Evolutionary conservation across 1,284 basidiomycete genomes (phyloP), one percentile per base, ranked within the genome.

Genomic region (Athelia sp.): DNA sequence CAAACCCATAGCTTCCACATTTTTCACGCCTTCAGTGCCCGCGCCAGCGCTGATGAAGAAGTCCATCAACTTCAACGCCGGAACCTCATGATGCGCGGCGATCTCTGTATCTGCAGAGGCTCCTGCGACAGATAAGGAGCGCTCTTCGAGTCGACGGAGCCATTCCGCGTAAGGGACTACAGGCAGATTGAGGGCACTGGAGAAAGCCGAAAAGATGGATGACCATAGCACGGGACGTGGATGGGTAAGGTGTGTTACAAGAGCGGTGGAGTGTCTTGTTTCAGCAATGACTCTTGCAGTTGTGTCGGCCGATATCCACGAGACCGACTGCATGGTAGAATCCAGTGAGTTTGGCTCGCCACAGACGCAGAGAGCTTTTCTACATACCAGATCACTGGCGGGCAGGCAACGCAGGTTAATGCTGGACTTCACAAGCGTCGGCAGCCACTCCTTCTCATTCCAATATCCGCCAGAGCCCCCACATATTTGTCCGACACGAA

Each of bases 401-500:
- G 66, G 66, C 21, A 66, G 49, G 48, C 58, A 59, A 6, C 56
- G 46, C 8, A 67, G 40, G 4, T 52, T 50, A 22, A 58, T 43
- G 13, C 57, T 58, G 4, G 64, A 63, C 46, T 59, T 56, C 34
- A 64, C 48, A n/a, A 67, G 48, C 15, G 55, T 36, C 1, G 65
- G 65, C 14, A 67, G 44, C 63, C 64, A 67, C 43, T 67, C 65
- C 10, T 51, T 47, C 6, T 31, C 19, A 34, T 62, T 63, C 65
- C 65, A 66, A 21, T 50, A 56, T 6, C 65, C 65, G 43, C 59
- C 60, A 3, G 40, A 15, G 10, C 57, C 54, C 11, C 64, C 64
- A 10, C 55, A 53, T 4, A 68, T 52, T 49, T 68, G 66, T 2
- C 65, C 66, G 13, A 65, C 56, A 9, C 66, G 62, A 26, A 67